phyloP scores from a whole-genome alignment of 192 early-diverging fungal species.

The Backusella luteola region DNA sequence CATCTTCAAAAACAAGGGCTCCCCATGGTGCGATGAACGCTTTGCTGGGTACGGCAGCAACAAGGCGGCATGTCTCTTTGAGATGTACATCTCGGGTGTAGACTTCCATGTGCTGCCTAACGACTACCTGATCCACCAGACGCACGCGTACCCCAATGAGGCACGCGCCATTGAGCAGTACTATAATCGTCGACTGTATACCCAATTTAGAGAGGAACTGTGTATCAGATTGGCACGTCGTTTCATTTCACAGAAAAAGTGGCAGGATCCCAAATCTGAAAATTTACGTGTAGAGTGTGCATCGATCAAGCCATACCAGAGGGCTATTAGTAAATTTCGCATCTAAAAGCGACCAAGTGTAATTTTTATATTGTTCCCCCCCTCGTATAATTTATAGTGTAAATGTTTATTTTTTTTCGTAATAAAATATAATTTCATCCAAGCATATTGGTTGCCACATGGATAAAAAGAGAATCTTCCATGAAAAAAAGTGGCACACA shows the following conservation, averaged over 20 bases:
- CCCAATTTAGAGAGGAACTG: constrained; percentile 47
- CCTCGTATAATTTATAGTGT: not conserved
- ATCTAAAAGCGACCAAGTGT: not conserved
- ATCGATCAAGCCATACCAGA: constrained; percentile 3
- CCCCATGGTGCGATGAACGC: constrained; percentile 58
- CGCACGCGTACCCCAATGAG: constrained; percentile 49
- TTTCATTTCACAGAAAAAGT: constrained; percentile 40
- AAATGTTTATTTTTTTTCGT: not conserved
- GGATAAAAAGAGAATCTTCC: too few species aligned
- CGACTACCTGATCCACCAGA: constrained; percentile 55
- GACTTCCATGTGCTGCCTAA: constrained; percentile 53
- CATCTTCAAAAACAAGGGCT: constrained; percentile 43
- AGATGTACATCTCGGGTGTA: constrained; percentile 51
- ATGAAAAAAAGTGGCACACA: too few species aligned
- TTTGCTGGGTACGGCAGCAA: constrained; percentile 60
- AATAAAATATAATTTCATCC: too few species aligned
- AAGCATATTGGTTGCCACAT: too few species aligned
- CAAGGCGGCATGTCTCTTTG: constrained; percentile 57
- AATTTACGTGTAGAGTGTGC: constrained; percentile 42
- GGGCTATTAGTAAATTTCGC: not conserved
- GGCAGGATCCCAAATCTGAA: constrained; percentile 30
- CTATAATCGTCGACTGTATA: constrained; percentile 48
- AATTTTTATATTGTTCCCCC: not conserved
- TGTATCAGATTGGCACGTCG: constrained; percentile 47
- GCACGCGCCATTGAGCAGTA: constrained; percentile 47